These are phyloP conservation scores for Pleurotus citrinopileatus DNA, from an alignment of 768 basidiomycete species.

Conservation along the genomic window DNA sequence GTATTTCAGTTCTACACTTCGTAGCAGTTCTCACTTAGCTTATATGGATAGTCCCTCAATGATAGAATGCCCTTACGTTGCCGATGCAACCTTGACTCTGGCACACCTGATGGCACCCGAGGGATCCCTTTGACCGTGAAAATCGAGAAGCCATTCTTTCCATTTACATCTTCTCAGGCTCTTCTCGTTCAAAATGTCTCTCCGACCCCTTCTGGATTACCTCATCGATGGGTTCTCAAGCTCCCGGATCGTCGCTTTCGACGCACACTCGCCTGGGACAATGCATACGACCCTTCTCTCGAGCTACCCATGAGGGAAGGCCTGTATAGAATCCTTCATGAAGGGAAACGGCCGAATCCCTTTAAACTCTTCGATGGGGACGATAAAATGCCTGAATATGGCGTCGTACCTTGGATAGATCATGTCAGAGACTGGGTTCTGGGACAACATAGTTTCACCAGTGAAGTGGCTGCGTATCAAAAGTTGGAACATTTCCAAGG, in stretches of 20 bases:
- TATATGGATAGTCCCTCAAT: background rate
- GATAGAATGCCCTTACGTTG: background rate
- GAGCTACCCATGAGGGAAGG: background rate
- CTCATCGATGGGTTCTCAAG: background rate
- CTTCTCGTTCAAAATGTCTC: background rate
- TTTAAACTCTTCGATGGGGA: background rate
- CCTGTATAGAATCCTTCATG: background rate
- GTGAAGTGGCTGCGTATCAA: background rate
- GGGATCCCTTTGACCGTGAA: background rate
- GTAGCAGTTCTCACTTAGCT: background rate
- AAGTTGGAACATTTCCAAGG: background rate
- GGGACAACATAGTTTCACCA: background rate
- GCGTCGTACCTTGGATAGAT: background rate
- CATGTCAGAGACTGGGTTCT: background rate
- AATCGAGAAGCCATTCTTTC: background rate
- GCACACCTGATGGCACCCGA: background rate
- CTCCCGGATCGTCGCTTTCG: background rate
- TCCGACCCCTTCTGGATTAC: background rate
- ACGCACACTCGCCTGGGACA: background rate
- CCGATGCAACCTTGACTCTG: background rate
- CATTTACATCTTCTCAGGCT: background rate
- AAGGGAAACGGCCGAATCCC: background rate
- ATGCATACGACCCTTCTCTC: background rate
- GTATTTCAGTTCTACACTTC: background rate
- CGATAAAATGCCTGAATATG: background rate